Conservation (phyloP, 1,139 yeast species). For the Sugiyamaella japonica region DNA sequence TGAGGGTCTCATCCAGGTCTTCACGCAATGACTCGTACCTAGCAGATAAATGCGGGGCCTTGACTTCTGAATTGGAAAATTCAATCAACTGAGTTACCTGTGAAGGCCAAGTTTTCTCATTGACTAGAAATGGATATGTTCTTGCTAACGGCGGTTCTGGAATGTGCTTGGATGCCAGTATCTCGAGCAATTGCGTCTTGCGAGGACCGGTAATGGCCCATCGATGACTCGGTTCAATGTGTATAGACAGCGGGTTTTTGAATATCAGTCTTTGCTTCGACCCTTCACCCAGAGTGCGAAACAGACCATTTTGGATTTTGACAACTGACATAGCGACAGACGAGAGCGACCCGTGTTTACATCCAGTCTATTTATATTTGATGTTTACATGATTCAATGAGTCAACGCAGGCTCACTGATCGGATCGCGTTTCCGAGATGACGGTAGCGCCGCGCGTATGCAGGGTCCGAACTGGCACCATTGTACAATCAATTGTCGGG, state of each 20-base stretch:
- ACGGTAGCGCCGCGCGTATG: too few relatives aligned
- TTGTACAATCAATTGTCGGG: too few relatives aligned
- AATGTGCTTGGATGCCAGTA: conserved; percentile 49
- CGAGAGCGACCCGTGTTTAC: too few relatives aligned
- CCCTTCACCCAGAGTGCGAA: conserved; percentile 22
- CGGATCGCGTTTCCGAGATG: too few relatives aligned
- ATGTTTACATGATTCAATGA: too few relatives aligned
- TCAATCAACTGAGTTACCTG: conserved; percentile 55
- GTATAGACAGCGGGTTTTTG: conserved; percentile 35
- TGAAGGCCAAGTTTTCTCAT: conserved; percentile 46
- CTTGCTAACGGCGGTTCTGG: conserved; percentile 57
- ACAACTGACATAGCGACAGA: conserved; percentile 6
- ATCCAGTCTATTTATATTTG: too few relatives aligned
- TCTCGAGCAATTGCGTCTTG: conserved; percentile 47
- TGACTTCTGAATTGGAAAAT: conserved; percentile 60
- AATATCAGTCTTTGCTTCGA: conserved; percentile 25
- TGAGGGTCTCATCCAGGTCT: conserved; percentile 76
- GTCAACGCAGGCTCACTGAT: too few relatives aligned
- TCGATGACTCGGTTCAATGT: conserved; percentile 41
- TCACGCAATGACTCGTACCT: conserved; percentile 85
- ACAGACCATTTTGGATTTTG: conserved; percentile 11
- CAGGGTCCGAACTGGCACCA: too few relatives aligned
- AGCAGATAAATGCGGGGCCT: conserved; percentile 79
- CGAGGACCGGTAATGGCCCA: conserved; percentile 56
- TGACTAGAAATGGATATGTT: conserved; percentile 53